Base-by-base conservation (phyloP, 176 grass and related monocot genomes). In the Zoysia pacifica region DNA sequence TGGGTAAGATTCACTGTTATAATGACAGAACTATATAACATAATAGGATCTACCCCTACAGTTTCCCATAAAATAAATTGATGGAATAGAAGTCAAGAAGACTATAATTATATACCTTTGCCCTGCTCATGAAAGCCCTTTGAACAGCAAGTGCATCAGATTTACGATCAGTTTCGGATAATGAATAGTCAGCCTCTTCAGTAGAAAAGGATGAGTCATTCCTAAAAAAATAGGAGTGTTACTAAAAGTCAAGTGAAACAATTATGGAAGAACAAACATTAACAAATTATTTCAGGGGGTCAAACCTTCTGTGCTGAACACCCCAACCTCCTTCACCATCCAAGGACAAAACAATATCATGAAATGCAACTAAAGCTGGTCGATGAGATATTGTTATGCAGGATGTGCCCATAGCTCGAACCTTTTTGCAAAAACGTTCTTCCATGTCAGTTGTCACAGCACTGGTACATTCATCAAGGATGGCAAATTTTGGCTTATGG, bases 371-470 rank as follows among this genome's bases (percentile, higher is more conserved):
- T 81, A 99, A 88, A 54, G 96, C 96, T 69, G 92, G 96, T 28
- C 96, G 90, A 73, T 99, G 96, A 81, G 96, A 99, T 81, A 99
- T 99, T 1, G 96, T 99, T 82, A 99, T 95, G 83, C 96, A 99
- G n/a, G 92, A 95, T 43, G 92, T 99, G 36, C 92, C 96, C 96
- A 95, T 99, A 61, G 90, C 92, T 87, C 81, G 92, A 85, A 99
- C 96, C 75, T 93, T 94, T 65, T 81, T 87, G 86, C 96, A 99
- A 83, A 99, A 99, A 10, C 92, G 96, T 76, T 99, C 92, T 70
- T 99, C 96, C 96, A 99, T 99, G 76, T 99, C 90, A 39, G 85
- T 99, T 76, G 96, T 99, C 45, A 99, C 96, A 4, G 96, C 96
- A 82, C 96, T 99, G 49, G 96, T 99, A 80, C 96, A 99, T 84